Evolutionary conservation across 345 rosid species (phyloP).

Genomic region (Arabis alpina): DNA sequence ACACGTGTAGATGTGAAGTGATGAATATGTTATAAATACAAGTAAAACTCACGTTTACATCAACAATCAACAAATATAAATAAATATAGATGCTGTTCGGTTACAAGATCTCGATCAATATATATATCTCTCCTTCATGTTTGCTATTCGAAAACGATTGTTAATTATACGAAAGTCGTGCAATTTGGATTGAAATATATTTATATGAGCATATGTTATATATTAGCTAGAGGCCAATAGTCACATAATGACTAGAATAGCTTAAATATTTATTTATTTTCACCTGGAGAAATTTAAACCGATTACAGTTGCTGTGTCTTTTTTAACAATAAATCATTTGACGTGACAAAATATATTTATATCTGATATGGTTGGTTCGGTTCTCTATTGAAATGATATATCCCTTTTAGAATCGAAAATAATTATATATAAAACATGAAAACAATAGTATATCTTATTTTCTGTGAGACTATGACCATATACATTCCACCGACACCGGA

Average conservation of each 20-base stretch:
- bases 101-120: conserved; percentile 13
- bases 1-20: conserved; percentile 31
- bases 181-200: neutral
- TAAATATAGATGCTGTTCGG: conserved; percentile 15
- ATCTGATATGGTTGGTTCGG: no score
- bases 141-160: conserved; percentile 34
- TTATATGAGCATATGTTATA: conserved; percentile 3
- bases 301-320: neutral
- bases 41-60: conserved; percentile 1
- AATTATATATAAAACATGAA: no score
- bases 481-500: conserved; percentile 40
- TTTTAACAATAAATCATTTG: no score
- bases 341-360: no score
- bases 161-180: conserved; percentile 15
- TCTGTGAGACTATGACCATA: conserved; percentile 15
- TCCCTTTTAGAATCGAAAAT: no score
- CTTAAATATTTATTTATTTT: neutral
- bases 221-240: conserved; percentile 12
- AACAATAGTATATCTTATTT: neutral
- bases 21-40: conserved; percentile 11
- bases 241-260: conserved; percentile 3
- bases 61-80: neutral
- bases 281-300: neutral
- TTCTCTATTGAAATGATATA: no score
- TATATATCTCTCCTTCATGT: conserved; percentile 11